A percentile compares a stretch with the other conserved stretches of the same genome.
These are phyloP conservation scores for Angomonas desouzai DNA, from an alignment of 208 protist species.

Conservation along the genomic window DNA sequence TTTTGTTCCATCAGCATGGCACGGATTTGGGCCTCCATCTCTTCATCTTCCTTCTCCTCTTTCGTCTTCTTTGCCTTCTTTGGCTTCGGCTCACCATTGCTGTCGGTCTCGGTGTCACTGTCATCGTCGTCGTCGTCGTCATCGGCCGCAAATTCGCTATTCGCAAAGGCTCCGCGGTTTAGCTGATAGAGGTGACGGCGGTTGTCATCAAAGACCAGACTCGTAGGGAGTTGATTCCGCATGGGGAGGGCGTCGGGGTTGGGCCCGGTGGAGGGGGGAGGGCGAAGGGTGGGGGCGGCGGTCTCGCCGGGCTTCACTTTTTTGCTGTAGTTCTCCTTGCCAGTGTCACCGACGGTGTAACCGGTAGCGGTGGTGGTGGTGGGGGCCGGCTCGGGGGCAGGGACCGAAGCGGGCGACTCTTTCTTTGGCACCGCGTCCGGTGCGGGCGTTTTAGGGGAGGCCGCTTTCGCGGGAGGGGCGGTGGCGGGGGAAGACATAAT, in stretches of 20 bases:
- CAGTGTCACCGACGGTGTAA: background rate
- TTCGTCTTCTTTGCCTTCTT: background rate
- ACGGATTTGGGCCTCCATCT: background rate
- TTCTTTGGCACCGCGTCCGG: no score
- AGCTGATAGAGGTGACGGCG: no score
- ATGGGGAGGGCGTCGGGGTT: background rate
- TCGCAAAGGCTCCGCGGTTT: no score
- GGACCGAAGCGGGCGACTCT: no score
- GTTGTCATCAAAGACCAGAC: no score
- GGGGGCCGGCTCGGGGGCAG: no score
- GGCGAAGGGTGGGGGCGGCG: background rate
- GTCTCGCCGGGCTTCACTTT: conserved; percentile 5
- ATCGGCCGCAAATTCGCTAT: no score
- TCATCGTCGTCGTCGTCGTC: background rate
- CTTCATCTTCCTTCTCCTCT: background rate
- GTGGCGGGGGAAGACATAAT: no score
- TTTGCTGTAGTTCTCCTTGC: background rate
- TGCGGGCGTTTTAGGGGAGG: no score
- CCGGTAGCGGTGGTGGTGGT: background rate
- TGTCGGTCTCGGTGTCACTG: background rate
- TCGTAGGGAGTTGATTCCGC: no score
- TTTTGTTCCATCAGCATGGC: background rate
- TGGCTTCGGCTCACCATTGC: no score
- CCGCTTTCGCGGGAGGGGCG: no score
- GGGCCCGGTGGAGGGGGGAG: background rate